Conservation (phyloP, 2,329 filamentous ascomycete genomes). For the Lecanicillium sp. region DNA sequence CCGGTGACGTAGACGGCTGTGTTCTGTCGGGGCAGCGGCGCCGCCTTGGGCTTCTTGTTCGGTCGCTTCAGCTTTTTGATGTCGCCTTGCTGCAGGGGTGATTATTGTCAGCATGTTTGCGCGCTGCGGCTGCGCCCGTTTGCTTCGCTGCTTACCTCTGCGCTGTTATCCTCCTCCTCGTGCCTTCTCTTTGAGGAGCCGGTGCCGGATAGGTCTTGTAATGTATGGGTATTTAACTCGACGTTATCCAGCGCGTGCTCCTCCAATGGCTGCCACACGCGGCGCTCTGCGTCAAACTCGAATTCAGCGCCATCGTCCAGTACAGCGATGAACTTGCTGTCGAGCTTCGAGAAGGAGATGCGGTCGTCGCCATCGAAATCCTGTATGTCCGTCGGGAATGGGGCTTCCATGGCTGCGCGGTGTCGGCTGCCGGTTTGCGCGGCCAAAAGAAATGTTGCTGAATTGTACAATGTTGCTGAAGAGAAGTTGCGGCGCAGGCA, state of each 20-base stretch:
- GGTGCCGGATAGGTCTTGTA: neutral
- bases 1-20: slow-evolving; percentile 90
- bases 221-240: neutral
- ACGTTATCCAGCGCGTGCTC: slow-evolving; percentile 35
- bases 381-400: slow-evolving; percentile 54
- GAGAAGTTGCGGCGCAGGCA: slow-evolving; percentile 1
- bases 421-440: slow-evolving; percentile 19
- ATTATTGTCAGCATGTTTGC: neutral
- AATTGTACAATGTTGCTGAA: slow-evolving; percentile 3
- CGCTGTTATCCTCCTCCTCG: slow-evolving; percentile 28
- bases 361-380: slow-evolving; percentile 74
- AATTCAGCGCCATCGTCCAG: slow-evolving; percentile 80
- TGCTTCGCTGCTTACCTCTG: slow-evolving; percentile 35
- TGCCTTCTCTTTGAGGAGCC: slow-evolving; percentile 37
- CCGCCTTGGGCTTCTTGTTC: slow-evolving; percentile 42
- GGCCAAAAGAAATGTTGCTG: neutral
- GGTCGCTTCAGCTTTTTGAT: slow-evolving; percentile 26
- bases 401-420: slow-evolving; percentile 13
- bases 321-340: slow-evolving; percentile 77
- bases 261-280: slow-evolving; percentile 68
- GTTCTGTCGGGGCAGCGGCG: slow-evolving; percentile 58
- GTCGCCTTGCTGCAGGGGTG: neutral
- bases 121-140: neutral
- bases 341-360: slow-evolving; percentile 79
- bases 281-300: slow-evolving; percentile 66